phyloP scores from a whole-genome alignment of 805 yeast genomes.

The Candida montana region DNA sequence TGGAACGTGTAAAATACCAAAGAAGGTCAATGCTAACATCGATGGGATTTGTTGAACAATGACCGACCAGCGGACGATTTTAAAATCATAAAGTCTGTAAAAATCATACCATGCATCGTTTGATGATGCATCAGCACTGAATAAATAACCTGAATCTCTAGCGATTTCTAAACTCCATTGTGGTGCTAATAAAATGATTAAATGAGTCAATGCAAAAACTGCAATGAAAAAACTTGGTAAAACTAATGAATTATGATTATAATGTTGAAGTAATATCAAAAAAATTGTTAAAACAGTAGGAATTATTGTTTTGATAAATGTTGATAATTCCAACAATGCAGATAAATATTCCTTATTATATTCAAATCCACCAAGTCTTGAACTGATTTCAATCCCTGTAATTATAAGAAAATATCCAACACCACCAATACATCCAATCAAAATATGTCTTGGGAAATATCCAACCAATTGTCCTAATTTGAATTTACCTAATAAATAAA shows the following conservation, averaged over 20 bases:
- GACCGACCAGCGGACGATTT: conserved; percentile 68
- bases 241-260: conserved; percentile 59
- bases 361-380: conserved; percentile 66
- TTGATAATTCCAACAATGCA: conserved; percentile 37
- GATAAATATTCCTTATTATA: conserved; percentile 56
- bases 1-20: conserved; percentile 94
- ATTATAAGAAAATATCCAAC: conserved; percentile 89
- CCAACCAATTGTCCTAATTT: conserved; percentile 83
- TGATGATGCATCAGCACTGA: conserved; percentile 48
- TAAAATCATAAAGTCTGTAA: conserved; percentile 66
- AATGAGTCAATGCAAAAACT: conserved; percentile 67
- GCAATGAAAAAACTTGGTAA: conserved; percentile 77
- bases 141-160: conserved; percentile 81
- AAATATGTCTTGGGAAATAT: conserved; percentile 91
- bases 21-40: conserved; percentile 92
- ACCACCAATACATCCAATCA: conserved; percentile 97
- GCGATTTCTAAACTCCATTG: conserved; percentile 54
- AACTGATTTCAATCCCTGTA: conserved; percentile 90
- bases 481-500: conserved; percentile 70
- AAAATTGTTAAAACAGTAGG: conserved; percentile 62
- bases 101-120: conserved; percentile 88
- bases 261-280: conserved; percentile 58
- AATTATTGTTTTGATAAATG: conserved; percentile 59
- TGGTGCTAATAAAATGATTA: conserved; percentile 61
- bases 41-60: conserved; percentile 73